phyloP scores from a whole-genome alignment of 2,329 filamentous ascomycete species.

The Aureobasidium sp. region DNA sequence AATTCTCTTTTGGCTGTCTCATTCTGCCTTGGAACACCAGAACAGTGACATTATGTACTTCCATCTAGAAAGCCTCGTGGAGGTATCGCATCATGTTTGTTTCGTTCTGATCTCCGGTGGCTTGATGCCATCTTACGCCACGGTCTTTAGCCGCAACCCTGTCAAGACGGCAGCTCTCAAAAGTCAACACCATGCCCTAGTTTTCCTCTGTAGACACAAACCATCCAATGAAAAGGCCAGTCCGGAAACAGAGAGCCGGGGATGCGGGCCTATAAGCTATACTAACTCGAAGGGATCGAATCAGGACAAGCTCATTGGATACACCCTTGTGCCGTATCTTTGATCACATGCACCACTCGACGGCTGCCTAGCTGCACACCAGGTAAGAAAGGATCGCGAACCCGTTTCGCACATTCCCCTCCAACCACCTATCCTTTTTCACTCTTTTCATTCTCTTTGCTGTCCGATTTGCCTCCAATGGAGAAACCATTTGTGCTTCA shows the following conservation, averaged over 20 bases:
- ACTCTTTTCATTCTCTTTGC: no score
- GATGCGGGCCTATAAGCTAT: background rate
- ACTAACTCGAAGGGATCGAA: background rate
- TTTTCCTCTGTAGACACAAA: no score
- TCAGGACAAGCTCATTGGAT: constrained; percentile 11
- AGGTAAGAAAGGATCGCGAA: constrained; percentile 11
- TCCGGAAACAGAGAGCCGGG: background rate
- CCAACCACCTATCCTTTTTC: no score
- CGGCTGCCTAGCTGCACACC: constrained; percentile 14
- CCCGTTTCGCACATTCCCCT: no score
- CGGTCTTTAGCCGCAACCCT: constrained; percentile 1
- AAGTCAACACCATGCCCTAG: no score
- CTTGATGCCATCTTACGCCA: background rate
- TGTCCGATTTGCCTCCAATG: background rate
- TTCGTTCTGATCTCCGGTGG: constrained; percentile 1
- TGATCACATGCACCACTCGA: constrained; percentile 10
- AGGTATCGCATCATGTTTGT: background rate
- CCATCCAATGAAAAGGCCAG: no score
- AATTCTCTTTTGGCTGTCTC: background rate
- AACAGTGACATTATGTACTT: background rate
- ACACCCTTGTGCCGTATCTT: background rate
- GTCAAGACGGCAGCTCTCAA: background rate
- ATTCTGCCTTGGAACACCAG: background rate
- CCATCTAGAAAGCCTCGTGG: background rate
- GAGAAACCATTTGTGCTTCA: constrained; percentile 1